Evolutionary conservation across 352 stramenopile species (phyloP), one percentile per base, ranked within the genome.

Genomic region (Globisporangium nodosum): DNA sequence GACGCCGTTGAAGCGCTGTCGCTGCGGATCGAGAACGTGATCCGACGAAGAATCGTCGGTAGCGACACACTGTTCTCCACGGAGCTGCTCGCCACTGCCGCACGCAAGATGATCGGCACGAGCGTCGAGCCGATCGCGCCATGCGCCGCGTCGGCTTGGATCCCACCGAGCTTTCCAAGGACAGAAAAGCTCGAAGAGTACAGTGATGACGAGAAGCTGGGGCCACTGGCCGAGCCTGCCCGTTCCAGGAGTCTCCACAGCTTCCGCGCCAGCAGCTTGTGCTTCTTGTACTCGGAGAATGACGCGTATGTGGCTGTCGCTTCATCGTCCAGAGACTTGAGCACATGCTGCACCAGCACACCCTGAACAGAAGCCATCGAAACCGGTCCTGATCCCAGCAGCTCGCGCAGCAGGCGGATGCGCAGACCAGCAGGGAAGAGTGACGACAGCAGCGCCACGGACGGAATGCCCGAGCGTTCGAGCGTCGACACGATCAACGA

Each of bases 241-340:
- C 40, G 63, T 30, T 57, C 66, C 18, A 83, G 52, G 11, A 81
- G 53, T 31, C 67, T 55, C 74, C 74, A 83, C 3, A 81, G 54
- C 53, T 75, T 75, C 3, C 58, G 60, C 5, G 70, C 64, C 21
- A 84, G 60, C 40, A 71, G 9, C n/a, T 75, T 77, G 18, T 54
- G 54, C n/a, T 68, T 67, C 53, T 71, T 73, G 54, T 75, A 77
- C 27, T 73, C 66, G 2, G 56, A 54, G 12, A 76, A 71, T 1
- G 64, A 68, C 13, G 15, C 27, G 42, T 60, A 73, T 1, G 66
- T 60, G 27, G 63, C 39, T 12, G 31, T 33, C 16, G 16, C 20
- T 5, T 58, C 54, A 5, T 54, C 18, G 52, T 58, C 65, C 5
- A 84, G 51, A 9, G 70, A 76, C 47, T 54, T 30, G 6, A 84